Percentiles rank a stretch among this genome's conserved stretches.
These are phyloP conservation scores for Phytopythium chamaehyphon DNA, from an alignment of 352 stramenopile species.

Conservation along the genomic window DNA sequence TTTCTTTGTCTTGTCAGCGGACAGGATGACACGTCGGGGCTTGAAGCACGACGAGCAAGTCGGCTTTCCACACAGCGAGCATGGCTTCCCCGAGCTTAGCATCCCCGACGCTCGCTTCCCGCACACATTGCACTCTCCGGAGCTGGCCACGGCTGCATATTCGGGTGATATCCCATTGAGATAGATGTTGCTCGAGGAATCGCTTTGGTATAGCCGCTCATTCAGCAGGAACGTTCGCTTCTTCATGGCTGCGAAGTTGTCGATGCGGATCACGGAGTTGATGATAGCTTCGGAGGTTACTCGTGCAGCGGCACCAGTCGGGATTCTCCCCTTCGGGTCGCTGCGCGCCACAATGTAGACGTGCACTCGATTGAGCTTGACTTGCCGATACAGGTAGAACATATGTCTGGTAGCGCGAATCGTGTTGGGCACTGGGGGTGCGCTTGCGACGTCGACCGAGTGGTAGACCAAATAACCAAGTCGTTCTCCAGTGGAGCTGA, in stretches of 20 bases:
- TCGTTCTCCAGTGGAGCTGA: constrained; percentile 1
- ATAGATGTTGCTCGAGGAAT: too few species aligned
- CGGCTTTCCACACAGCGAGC: background rate
- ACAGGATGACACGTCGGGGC: too few species aligned
- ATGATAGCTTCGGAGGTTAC: too few species aligned
- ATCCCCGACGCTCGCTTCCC: background rate
- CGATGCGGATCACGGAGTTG: too few species aligned
- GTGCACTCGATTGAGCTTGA: constrained; percentile 2
- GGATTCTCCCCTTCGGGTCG: background rate
- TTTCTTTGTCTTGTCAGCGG: too few species aligned
- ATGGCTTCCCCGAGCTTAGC: background rate
- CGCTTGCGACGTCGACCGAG: constrained; percentile 2
- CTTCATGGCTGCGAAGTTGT: background rate
- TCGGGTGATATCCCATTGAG: too few species aligned
- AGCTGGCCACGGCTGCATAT: background rate
- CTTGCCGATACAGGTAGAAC: constrained; percentile 5
- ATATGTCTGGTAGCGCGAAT: constrained; percentile 1
- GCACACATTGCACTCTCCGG: background rate
- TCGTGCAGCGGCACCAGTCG: background rate
- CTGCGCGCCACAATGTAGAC: constrained; percentile 4
- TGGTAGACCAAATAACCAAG: constrained; percentile 8
- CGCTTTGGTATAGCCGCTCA: background rate
- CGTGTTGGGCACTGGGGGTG: background rate
- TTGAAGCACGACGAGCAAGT: too few species aligned
- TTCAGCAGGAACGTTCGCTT: background rate